Base-by-base conservation (phyloP, 192 early-diverging fungal genomes). In the Neocallimastix lanati region DNA sequence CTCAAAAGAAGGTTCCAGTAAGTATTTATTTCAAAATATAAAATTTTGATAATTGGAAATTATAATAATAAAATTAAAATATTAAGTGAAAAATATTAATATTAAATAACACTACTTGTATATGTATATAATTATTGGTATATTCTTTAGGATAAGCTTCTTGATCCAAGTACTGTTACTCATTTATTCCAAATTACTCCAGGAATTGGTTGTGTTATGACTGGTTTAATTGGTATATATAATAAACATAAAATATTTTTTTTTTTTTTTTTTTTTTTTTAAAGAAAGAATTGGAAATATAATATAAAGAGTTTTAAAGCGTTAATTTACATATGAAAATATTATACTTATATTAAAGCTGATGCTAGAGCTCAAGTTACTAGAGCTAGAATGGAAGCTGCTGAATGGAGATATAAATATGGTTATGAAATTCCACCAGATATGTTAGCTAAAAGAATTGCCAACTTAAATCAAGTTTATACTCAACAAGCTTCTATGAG, bases 401-500 rank as follows among this genome's bases (percentile, higher is more conserved):
- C 96, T 37, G 96, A 98, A 85, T 99, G 93, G 90, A 89, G 93
- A 28, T 99, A 99, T 90, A 99, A 99, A 87, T 95, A 92, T 86
- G 98, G 97, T 36, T 98, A 99, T 84, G 94, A 98, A 67, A 98
- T 99, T 78, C 93, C 96, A 33, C 88, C 93, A 35, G 96, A 99
- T 84, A 92, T 96, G 92, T 90, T 99, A 78, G 98, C 98, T 77
- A 97, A 97, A 86, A 92, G 96, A 79, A 92, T 99, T 82, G 98
- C 98, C 76, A 96, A 95, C 82, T 92, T 98, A 84, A 98, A 98
- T 83, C 98, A 99, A 87, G 98, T 99, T 78, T 97, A 97, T 84
- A 99, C 98, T 78, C 98, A 99, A 83, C 95, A 98, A 81, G 98
- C 98, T 29, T 95, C 95, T 77, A 98, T 98, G 95, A 88, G 98